Conservation (phyloP, 441 rosid genomes). For the Euphorbia celastroides region DNA sequence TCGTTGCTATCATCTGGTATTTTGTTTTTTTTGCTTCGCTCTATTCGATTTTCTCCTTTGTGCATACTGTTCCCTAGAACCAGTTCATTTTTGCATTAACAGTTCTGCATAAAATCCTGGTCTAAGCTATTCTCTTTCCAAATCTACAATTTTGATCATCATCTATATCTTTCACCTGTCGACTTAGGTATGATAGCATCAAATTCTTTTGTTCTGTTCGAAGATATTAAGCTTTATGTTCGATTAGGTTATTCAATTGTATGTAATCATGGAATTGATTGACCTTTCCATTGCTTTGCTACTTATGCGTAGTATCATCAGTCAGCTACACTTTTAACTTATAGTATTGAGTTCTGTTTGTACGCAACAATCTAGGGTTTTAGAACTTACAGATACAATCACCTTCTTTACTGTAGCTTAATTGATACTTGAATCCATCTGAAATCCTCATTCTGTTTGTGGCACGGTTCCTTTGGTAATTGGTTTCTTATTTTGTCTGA, state of each 20-base stretch:
- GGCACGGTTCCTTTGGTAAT: not conserved
- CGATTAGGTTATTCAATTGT: not conserved
- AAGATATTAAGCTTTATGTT: not conserved
- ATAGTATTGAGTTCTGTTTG: not conserved
- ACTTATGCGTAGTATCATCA: not conserved
- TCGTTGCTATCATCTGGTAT: no score
- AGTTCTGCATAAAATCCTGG: no score
- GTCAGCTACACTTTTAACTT: not conserved
- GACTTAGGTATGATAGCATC: no score
- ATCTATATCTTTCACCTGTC: not conserved
- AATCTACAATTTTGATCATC: not conserved
- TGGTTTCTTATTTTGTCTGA: not conserved
- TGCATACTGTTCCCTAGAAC: not conserved
- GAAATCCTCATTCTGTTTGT: not conserved
- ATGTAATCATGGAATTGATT: not conserved
- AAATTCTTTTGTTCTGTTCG: not conserved
- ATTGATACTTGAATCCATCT: no score
- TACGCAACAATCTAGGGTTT: not conserved
- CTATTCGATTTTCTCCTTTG: no score
- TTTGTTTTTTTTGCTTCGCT: no score
- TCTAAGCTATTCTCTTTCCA: no score
- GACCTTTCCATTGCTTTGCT: not conserved
- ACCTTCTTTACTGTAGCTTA: no score
- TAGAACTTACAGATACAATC: not conserved
- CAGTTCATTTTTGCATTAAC: not conserved